Evolutionary conservation across 2,329 filamentous ascomycete genomes (phyloP), one percentile per base, ranked within the genome.

Genomic region (Xylariaceae sp.): DNA sequence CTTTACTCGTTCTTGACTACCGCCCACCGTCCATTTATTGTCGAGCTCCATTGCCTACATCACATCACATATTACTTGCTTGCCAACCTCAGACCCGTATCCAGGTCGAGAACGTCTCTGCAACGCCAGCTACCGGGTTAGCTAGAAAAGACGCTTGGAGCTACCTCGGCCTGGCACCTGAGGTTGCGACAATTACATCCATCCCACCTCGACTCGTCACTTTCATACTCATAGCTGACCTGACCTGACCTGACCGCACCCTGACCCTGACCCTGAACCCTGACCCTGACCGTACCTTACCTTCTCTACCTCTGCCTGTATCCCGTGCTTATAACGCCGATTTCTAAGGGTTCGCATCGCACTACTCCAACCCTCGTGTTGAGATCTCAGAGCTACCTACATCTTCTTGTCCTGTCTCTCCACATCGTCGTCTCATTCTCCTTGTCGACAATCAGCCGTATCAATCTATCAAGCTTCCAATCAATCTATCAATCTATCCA

Each of bases 71-170:
- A 41, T 41, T 41, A 8, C 37, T 41, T 41, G 9, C 9, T 41
- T 13, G 9, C 37, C 37, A 41, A 41, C 37, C 37, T 13, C 37
- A 10, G 13, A 9, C 37, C 37, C 37, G 37, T 41, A 41, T 41
- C 37, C 48, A 30, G 23, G 23, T 30, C 23, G 23, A 30, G 23
- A 30, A 30, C 23, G 23, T 30, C 23, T 30, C 23, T 4, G 18
- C 76, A 77, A 77, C 75, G 73, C 69, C 70, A 73, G 23, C 23
- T 30, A 30, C 23, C 23, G 23, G 23, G 23, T 30, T 70, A 61
- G 48, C 67, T 64, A 77, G 13, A 41, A 13, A 56, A 71, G 67
- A 65, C 75, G 72, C 72, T 75, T 69, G 63, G 69, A 76, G 72
- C 72, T 75, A 69, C 69, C 66, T 65, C 59, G 63, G 61, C 49